phyloP scores from a whole-genome alignment of 176 grass and related monocot genomes.

The Lolium multiflorum region DNA sequence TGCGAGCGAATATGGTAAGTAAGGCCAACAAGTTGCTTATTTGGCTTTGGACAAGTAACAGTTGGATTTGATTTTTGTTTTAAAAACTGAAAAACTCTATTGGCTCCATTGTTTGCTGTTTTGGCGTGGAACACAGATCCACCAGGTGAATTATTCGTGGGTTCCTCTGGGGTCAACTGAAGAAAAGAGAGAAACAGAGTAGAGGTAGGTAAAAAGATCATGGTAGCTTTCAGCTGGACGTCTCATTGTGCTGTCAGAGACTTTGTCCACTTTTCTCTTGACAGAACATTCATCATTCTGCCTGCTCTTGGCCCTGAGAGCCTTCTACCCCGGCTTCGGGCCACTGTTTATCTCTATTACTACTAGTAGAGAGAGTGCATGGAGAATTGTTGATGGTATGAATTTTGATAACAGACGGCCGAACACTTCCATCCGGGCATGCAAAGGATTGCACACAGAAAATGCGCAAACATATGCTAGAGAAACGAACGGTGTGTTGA shows the following conservation, averaged over 20 bases:
- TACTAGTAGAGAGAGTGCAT: neutral
- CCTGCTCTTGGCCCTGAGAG: constrained; percentile 11
- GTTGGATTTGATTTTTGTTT: neutral
- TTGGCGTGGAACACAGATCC: constrained; percentile 22
- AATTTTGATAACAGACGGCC: neutral
- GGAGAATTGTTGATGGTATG: neutral
- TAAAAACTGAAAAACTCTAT: neutral
- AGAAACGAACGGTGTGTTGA: neutral
- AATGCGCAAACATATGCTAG: neutral
- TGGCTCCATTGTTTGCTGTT: neutral
- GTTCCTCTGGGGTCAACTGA: constrained; percentile 41
- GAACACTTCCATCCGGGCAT: neutral
- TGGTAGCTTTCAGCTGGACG: constrained; percentile 56
- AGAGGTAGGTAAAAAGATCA: constrained; percentile 29
- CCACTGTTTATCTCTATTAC: neutral
- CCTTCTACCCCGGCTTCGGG: neutral
- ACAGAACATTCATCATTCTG: constrained; percentile 42
- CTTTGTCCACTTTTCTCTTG: constrained; percentile 33
- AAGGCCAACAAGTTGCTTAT: neutral
- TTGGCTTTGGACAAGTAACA: neutral
- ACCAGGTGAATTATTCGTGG: neutral
- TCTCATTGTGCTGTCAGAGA: constrained; percentile 44
- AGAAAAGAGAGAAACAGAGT: constrained; percentile 4
- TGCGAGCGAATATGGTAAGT: neutral
- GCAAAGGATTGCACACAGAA: neutral